Base-by-base conservation (phyloP, 805 yeast species). In the Pichia deserticola region DNA sequence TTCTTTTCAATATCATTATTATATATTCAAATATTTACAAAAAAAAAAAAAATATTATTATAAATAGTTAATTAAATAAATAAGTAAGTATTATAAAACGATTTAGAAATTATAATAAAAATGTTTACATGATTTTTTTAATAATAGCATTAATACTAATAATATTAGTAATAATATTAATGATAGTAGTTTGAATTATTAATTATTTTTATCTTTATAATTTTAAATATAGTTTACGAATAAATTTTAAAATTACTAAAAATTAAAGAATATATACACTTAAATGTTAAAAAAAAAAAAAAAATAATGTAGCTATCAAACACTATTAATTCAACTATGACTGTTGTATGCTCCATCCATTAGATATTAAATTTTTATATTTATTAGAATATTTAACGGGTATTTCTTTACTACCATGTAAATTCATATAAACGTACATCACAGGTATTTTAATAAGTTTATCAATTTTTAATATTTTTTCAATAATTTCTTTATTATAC, bases 341-440 rank as follows among this genome's bases (percentile, higher is more conserved):
- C 7, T 52, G 51, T 37, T 56, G 60, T 12, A 46, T 15, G 37
- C 54, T 54, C 60, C 60, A 57, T 6, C 60, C 60, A 20, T 41
- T 44, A 11, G 47, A 32, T 7, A 49, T 41, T 12, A 56, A 36
- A n/a, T 38, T 36, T 12, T 53, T 52, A 29, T 44, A 50, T 32
- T 49, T 52, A 29, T 47, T 49, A 5, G 40, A 47, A 29, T 36
- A 20, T 6, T 28, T 42, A 2, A 44, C 48, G 1, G 51, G 43
- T 3, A 46, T 20, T 8, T 34, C 28, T 4, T 48, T 48, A 25
- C 34, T 15, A 7, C 48, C 29, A 42, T 51, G 48, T 32, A 61
- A 48, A 33, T 51, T 57, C n/a, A 63, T 38, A 44, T 60, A 62
- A 7, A 54, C 50, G 48, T 61, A 61, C 43, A 63, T 43, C 3